phyloP scores from a whole-genome alignment of 768 basidiomycete species.

The Mycena vitilis region DNA sequence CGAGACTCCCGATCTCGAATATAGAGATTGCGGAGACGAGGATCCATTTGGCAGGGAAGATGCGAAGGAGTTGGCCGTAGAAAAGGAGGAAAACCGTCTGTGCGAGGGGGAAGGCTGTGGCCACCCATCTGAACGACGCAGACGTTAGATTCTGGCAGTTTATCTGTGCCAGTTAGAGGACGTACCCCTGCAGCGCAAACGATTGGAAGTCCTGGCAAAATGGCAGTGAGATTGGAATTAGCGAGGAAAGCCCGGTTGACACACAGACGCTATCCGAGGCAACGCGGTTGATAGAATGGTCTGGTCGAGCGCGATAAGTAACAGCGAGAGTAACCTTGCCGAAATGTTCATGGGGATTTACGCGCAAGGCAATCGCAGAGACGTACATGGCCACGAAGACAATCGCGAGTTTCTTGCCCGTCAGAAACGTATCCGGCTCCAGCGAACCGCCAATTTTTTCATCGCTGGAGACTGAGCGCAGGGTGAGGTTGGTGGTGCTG shows the following conservation, averaged over 20 bases:
- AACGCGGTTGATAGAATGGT: conserved; percentile 50
- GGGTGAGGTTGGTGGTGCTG: too few species aligned
- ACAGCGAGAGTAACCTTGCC: conserved; percentile 32
- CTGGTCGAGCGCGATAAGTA: conserved; percentile 50
- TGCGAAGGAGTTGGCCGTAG: conserved; percentile 24
- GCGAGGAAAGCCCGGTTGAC: too few species aligned
- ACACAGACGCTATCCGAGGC: conserved; percentile 40
- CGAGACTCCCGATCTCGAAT: conserved; percentile 56
- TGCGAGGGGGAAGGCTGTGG: conserved; percentile 39
- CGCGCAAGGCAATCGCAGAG: not conserved
- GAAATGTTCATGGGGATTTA: too few species aligned
- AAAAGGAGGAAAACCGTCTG: conserved; percentile 34
- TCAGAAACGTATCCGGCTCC: conserved; percentile 16
- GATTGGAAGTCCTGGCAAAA: conserved; percentile 8
- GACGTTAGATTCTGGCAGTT: too few species aligned
- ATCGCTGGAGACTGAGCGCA: not conserved
- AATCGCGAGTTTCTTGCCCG: conserved; percentile 18
- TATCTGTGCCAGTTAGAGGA: too few species aligned
- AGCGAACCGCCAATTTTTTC: not conserved
- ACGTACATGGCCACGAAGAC: conserved; percentile 23
- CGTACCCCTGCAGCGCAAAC: conserved; percentile 10
- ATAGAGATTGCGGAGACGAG: conserved; percentile 34
- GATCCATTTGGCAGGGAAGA: conserved; percentile 33
- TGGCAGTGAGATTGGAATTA: too few species aligned
- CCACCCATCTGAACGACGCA: conserved; percentile 8